phyloP scores from a whole-genome alignment of 148 eudicot genomes.

The Camellia sinensis region DNA sequence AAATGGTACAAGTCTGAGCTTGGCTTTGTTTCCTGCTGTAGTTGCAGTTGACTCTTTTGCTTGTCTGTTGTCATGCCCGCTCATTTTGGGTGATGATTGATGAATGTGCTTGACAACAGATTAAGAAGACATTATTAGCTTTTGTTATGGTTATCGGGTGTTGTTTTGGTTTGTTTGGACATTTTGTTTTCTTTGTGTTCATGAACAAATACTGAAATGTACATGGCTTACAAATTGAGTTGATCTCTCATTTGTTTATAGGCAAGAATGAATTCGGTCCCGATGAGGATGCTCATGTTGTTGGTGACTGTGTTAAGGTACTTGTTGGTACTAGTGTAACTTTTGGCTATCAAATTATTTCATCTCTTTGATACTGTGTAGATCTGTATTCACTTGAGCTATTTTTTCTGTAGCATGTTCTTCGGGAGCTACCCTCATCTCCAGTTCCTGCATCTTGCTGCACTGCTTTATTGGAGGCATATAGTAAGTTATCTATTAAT shows the following conservation, averaged over 20 bases:
- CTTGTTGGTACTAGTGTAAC: constrained; percentile 32
- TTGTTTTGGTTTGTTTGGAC: background rate
- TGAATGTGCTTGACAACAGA: background rate
- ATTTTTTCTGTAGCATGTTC: constrained; percentile 75
- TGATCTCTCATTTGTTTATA: constrained; percentile 31
- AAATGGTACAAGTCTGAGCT: background rate
- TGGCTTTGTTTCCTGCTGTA: background rate
- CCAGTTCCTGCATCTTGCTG: constrained; percentile 99
- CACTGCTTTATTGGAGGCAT: constrained; percentile 89
- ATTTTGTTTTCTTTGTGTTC: background rate
- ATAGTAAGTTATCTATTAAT: constrained; percentile 61
- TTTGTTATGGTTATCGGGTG: too few relatives aligned
- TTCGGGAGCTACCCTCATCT: constrained; percentile 97
- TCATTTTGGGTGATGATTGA: background rate
- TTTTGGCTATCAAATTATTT: background rate
- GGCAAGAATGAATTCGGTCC: constrained; percentile 86
- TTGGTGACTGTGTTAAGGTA: constrained; percentile 99
- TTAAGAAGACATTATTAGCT: background rate
- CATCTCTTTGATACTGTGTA: background rate
- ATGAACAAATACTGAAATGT: too few relatives aligned
- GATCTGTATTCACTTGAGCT: constrained; percentile 10
- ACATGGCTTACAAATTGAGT: constrained; percentile 6
- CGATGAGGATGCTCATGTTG: constrained; percentile 96
- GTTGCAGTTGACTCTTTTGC: background rate
- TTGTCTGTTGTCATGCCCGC: background rate